Evolutionary conservation across 208 protist genomes (phyloP).

Genomic region (Acanthamoeba healyi): DNA sequence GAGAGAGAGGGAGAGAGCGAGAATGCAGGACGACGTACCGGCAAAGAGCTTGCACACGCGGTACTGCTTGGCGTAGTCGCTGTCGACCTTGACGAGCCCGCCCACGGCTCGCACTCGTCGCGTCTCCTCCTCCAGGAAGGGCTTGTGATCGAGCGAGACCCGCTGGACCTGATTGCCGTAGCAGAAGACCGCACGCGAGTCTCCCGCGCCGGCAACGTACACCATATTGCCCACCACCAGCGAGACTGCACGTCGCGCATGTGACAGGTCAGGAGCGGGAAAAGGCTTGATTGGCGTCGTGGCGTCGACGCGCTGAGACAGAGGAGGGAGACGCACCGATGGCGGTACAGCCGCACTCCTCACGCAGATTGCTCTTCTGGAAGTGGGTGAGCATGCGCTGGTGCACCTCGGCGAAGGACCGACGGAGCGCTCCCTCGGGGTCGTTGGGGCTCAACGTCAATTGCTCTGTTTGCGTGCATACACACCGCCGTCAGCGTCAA

Average conservation of each 20-base stretch:
- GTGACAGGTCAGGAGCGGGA: neutral
- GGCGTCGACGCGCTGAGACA: too few species aligned
- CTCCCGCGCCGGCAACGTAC: conserved; percentile 54
- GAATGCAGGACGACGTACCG: neutral
- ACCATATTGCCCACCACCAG: neutral
- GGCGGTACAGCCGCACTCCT: conserved; percentile 56
- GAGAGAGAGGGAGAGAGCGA: neutral
- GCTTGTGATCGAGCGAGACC: conserved; percentile 55
- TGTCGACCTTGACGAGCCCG: conserved; percentile 36
- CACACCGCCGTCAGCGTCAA: too few species aligned
- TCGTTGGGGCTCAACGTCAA: conserved; percentile 26
- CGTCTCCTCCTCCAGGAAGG: conserved; percentile 18
- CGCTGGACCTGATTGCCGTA: conserved; percentile 33
- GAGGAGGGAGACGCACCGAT: neutral
- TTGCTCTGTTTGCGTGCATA: neutral
- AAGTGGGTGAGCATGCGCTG: conserved; percentile 58
- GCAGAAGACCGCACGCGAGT: conserved; percentile 60
- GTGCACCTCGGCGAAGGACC: conserved; percentile 42
- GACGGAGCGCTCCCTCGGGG: conserved; percentile 27
- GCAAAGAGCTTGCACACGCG: conserved; percentile 58
- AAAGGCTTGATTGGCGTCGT: too few species aligned
- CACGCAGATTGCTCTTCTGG: conserved; percentile 46
- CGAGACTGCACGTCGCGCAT: neutral
- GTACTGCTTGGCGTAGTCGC: conserved; percentile 55
- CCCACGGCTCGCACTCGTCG: conserved; percentile 32